phyloP scores from a whole-genome alignment of 805 yeast genomes.

The Candida wancherniae region DNA sequence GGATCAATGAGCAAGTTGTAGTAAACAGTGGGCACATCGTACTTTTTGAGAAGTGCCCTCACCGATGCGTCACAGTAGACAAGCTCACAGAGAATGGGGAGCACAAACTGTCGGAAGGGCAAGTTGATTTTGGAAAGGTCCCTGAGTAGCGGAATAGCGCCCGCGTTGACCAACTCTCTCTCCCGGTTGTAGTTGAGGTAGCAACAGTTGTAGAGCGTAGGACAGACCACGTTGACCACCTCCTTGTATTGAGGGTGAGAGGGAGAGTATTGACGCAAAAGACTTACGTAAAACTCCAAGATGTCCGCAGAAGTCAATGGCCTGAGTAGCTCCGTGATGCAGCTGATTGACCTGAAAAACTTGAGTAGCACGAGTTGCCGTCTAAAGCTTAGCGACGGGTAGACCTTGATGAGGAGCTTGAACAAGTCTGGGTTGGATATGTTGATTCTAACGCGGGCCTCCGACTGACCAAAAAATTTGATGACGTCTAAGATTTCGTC shows the following conservation, averaged over 20 bases:
- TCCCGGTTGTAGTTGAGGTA: slow-evolving; percentile 43
- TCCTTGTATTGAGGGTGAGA: slow-evolving; percentile 30
- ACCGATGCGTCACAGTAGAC: slow-evolving; percentile 42
- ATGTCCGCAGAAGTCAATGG: slow-evolving; percentile 36
- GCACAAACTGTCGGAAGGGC: slow-evolving; percentile 47
- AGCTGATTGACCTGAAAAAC: slow-evolving; percentile 40
- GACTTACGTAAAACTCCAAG: slow-evolving; percentile 38
- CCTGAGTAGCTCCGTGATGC: slow-evolving; percentile 29
- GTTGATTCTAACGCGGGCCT: slow-evolving; percentile 38
- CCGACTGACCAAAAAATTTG: slow-evolving; percentile 43
- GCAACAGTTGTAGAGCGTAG: slow-evolving; percentile 48
- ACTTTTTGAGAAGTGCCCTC: slow-evolving; percentile 30
- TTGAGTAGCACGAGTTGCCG: slow-evolving; percentile 41
- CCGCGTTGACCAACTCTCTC: slow-evolving; percentile 41
- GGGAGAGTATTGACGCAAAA: slow-evolving; percentile 27
- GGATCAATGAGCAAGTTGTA: slow-evolving; percentile 43
- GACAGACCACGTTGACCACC: slow-evolving; percentile 42
- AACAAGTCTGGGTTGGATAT: slow-evolving; percentile 37
- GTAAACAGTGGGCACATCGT: slow-evolving; percentile 37
- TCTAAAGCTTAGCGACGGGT: slow-evolving; percentile 24
- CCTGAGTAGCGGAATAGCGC: slow-evolving; percentile 43
- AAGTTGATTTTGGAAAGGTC: slow-evolving; percentile 36
- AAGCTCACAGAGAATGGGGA: slow-evolving; percentile 51
- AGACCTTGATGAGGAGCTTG: slow-evolving; percentile 38
- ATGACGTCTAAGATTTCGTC: slow-evolving; percentile 35